Percentiles rank a stretch among this genome's conserved stretches.
Conservation (phyloP, 2,329 filamentous ascomycete species). For the Bisporella sp. region DNA sequence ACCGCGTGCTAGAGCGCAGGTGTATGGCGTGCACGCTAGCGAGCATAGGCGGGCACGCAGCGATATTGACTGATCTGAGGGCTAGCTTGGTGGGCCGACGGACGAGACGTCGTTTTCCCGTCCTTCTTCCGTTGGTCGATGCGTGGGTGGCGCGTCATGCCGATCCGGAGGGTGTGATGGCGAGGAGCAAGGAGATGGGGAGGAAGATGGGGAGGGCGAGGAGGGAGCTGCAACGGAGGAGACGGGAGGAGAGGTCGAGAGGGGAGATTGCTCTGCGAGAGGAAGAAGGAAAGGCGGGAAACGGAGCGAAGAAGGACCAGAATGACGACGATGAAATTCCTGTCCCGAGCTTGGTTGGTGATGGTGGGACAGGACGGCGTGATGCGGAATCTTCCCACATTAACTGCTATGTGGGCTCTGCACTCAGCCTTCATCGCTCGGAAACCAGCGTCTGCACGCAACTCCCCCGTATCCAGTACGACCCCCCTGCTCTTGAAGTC, state of each 20-base stretch:
- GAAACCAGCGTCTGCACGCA: neutral
- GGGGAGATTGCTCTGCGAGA: neutral
- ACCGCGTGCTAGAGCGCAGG: slow-evolving; percentile 6
- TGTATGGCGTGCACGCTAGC: slow-evolving; percentile 50
- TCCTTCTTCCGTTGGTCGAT: slow-evolving; percentile 14
- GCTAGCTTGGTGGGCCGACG: slow-evolving; percentile 35
- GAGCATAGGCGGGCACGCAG: slow-evolving; percentile 36
- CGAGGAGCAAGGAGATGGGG: slow-evolving; percentile 6
- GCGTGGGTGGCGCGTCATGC: slow-evolving; percentile 13
- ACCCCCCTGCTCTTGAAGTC: neutral
- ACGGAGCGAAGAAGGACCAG: slow-evolving; percentile 28
- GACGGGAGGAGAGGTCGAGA: neutral
- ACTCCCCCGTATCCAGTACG: too few species aligned
- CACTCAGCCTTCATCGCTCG: slow-evolving; percentile 11
- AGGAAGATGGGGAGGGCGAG: slow-evolving; percentile 10
- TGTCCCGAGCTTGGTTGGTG: slow-evolving; percentile 12
- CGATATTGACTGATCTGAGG: slow-evolving; percentile 38
- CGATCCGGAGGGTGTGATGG: neutral
- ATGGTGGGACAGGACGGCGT: neutral
- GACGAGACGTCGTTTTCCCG: slow-evolving; percentile 8
- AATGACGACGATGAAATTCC: slow-evolving; percentile 11
- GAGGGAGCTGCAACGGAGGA: slow-evolving; percentile 9
- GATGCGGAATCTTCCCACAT: slow-evolving; percentile 6
- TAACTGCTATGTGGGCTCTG: slow-evolving; percentile 1
- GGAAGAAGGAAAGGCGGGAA: slow-evolving; percentile 32